Percentiles rank a stretch among this genome's conserved stretches.
phyloP scores from a whole-genome alignment of 495 filamentous ascomycete genomes.

The Delitschia confertaspora region DNA sequence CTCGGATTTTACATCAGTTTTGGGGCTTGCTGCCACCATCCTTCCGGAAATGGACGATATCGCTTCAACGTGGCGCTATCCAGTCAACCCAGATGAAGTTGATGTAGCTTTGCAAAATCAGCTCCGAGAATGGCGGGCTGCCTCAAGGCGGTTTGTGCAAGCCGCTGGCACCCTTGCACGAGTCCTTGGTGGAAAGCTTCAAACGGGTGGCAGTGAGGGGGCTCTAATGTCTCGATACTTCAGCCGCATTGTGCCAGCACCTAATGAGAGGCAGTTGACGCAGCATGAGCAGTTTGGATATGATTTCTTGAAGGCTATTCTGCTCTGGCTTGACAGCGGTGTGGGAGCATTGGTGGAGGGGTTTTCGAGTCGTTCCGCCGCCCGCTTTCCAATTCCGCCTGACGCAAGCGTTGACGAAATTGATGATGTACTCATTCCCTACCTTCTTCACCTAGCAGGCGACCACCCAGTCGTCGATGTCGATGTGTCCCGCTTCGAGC shows the following conservation, averaged over 20 bases:
- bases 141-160: conserved; percentile 57
- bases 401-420: conserved; percentile 45
- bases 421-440: conserved; percentile 50
- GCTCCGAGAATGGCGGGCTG: conserved; percentile 49
- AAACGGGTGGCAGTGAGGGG: conserved; percentile 30
- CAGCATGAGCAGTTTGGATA: conserved; percentile 46
- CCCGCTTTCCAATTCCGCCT: conserved; percentile 46
- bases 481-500: conserved; percentile 52
- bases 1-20: conserved; percentile 40
- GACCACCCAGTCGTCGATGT: conserved; percentile 46
- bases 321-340: conserved; percentile 55
- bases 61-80: conserved; percentile 50
- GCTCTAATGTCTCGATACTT: conserved; percentile 36
- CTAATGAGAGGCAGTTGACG: conserved; percentile 40
- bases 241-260: conserved; percentile 39
- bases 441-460: conserved; percentile 44
- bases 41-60: conserved; percentile 50
- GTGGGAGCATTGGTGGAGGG: conserved; percentile 44
- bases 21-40: conserved; percentile 43
- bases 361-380: conserved; percentile 41
- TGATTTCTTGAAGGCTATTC: conserved; percentile 56
- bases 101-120: conserved; percentile 48
- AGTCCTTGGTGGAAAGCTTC: conserved; percentile 44
- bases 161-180: conserved; percentile 54
- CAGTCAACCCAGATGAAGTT: conserved; percentile 45